phyloP scores from a whole-genome alignment of 1,139 yeast species.

The Eremothecium cymbalariae region DNA sequence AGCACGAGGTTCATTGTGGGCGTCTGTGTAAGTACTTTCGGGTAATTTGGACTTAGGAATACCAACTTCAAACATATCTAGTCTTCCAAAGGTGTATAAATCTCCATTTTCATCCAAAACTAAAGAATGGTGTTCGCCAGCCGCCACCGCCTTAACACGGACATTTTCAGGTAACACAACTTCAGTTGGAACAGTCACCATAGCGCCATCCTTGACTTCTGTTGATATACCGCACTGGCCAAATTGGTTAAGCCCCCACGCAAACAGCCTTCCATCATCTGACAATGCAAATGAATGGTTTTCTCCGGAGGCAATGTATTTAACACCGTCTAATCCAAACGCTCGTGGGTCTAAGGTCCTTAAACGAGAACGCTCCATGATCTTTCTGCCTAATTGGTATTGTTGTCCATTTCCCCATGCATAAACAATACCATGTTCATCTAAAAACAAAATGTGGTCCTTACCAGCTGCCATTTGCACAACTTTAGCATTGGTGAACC shows the following conservation, averaged over 20 bases:
- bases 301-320: slow-evolving; percentile 84
- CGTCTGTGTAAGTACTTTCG: slow-evolving; percentile 64
- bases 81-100: slow-evolving; percentile 79
- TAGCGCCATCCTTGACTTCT: slow-evolving; percentile 70
- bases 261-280: slow-evolving; percentile 55
- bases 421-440: slow-evolving; percentile 74
- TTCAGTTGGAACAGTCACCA: slow-evolving; percentile 67
- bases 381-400: slow-evolving; percentile 78
- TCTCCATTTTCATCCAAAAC: slow-evolving; percentile 67
- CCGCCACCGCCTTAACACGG: slow-evolving; percentile 54
- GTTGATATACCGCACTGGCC: slow-evolving; percentile 87
- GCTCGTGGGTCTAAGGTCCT: slow-evolving; percentile 60
- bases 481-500: slow-evolving; percentile 45
- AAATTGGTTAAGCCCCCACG: slow-evolving; percentile 95
- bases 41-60: slow-evolving; percentile 56
- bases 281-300: slow-evolving; percentile 93
- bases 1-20: slow-evolving; percentile 75
- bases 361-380: slow-evolving; percentile 66
- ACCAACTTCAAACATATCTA: slow-evolving; percentile 90
- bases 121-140: slow-evolving; percentile 91
- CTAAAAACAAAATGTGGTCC: slow-evolving; percentile 81
- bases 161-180: slow-evolving; percentile 52
- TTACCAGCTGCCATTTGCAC: slow-evolving; percentile 90
- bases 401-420: slow-evolving; percentile 99
- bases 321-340: slow-evolving; percentile 68